Conservation (phyloP, 2,329 filamentous ascomycete species). For the Aspergillus sp. region DNA sequence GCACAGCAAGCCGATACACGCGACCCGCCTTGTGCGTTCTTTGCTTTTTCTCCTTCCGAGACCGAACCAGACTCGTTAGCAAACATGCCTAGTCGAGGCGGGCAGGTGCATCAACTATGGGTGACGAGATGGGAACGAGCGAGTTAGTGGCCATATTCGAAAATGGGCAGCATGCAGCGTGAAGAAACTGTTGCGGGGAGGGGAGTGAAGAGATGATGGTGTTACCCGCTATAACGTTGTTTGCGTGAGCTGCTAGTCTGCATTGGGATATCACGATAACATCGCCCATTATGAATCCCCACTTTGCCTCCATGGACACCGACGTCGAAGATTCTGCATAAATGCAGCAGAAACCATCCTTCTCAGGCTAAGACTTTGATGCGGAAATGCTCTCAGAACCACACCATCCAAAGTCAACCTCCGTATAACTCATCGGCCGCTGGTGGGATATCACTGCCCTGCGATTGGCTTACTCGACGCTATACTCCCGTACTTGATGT, state of each 20-base stretch:
- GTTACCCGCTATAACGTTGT: not conserved
- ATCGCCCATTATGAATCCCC: not conserved
- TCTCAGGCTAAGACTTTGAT: not conserved
- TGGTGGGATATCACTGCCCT: too few species aligned
- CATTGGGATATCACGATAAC: not conserved
- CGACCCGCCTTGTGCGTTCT: slow-evolving; percentile 6
- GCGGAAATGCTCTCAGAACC: too few species aligned
- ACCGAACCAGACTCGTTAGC: slow-evolving; percentile 9
- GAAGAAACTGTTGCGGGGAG: not conserved
- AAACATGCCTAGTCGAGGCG: slow-evolving; percentile 18
- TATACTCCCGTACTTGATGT: too few species aligned
- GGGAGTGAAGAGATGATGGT: slow-evolving; percentile 1
- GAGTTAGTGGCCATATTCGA: slow-evolving; percentile 21
- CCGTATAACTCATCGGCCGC: too few species aligned
- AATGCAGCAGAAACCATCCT: not conserved
- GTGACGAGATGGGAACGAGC: slow-evolving; percentile 11
- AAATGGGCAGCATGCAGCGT: slow-evolving; percentile 9
- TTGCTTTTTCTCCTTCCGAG: slow-evolving; percentile 17
- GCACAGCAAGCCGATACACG: slow-evolving; percentile 10
- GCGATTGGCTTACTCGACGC: too few species aligned
- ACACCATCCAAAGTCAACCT: too few species aligned
- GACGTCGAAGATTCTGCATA: not conserved
- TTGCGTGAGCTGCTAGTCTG: not conserved
- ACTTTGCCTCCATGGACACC: not conserved
- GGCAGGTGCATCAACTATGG: slow-evolving; percentile 18